A percentile compares a stretch with the other conserved stretches of the same genome.
Evolutionary conservation across 2,329 filamentous ascomycete species (phyloP).

Genomic region (Fusarium sp.): DNA sequence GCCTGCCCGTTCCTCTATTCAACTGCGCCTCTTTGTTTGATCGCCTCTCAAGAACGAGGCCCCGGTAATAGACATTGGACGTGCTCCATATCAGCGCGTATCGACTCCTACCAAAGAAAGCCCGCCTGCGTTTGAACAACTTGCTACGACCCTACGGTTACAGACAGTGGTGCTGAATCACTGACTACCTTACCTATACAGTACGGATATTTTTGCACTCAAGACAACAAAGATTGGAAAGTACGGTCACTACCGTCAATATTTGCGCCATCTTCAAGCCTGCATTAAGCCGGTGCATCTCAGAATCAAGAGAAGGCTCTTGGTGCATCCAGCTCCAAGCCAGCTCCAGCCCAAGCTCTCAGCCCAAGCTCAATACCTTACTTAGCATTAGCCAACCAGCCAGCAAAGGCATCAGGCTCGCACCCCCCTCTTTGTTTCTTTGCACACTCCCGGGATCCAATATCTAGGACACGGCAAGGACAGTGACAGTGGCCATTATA

Average conservation of each 20-base stretch:
- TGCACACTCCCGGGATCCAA: not conserved
- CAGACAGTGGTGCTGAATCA: not conserved
- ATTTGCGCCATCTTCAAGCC: conserved; percentile 2
- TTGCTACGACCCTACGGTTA: not conserved
- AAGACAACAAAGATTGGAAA: not conserved
- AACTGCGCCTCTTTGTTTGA: conserved; percentile 25
- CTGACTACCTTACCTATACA: not conserved
- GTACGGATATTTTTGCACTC: not conserved
- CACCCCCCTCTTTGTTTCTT: conserved; percentile 19
- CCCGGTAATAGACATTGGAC: conserved; percentile 3
- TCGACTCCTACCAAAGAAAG: conserved; percentile 13
- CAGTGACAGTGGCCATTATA: not conserved
- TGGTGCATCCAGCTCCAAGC: conserved; percentile 22
- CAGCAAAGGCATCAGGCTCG: conserved; percentile 15
- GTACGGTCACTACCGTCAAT: not conserved
- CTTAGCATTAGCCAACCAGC: conserved; percentile 14
- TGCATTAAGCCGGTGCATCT: conserved; percentile 4
- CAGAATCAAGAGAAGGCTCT: conserved; percentile 6
- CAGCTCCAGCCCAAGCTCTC: conserved; percentile 26
- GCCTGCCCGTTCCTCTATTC: not conserved
- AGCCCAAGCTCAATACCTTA: conserved; percentile 16
- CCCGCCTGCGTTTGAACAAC: conserved; percentile 1
- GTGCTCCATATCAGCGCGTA: conserved; percentile 12
- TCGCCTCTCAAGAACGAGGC: conserved; percentile 3
- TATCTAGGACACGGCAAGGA: conserved; percentile 7